Evolutionary conservation across 2,329 filamentous ascomycete species (phyloP).

Genomic region (Helminthosporium solani): DNA sequence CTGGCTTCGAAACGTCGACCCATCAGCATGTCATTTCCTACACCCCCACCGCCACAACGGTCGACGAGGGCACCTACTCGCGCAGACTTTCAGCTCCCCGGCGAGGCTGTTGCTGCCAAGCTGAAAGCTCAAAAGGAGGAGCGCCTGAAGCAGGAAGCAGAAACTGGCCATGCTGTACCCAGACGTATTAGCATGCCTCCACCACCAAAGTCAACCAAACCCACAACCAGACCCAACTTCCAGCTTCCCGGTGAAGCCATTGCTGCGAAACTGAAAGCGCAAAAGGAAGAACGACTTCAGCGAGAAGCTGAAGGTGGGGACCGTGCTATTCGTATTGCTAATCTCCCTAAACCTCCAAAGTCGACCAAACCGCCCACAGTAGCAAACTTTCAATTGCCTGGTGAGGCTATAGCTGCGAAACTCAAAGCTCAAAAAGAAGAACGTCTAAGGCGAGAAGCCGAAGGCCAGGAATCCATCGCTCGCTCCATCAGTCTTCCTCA

Average conservation of each 20-base stretch:
- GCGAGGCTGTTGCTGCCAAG: slow-evolving; percentile 55
- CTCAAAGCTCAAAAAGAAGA: slow-evolving; percentile 37
- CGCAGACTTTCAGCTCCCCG: slow-evolving; percentile 54
- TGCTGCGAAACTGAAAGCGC: slow-evolving; percentile 36
- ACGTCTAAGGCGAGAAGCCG: slow-evolving; percentile 39
- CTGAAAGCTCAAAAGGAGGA: slow-evolving; percentile 54
- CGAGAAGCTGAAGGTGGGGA: slow-evolving; percentile 41
- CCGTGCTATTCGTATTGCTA: slow-evolving; percentile 43
- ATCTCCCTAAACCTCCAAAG: slow-evolving; percentile 49
- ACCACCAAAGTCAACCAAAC: slow-evolving; percentile 53
- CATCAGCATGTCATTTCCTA: slow-evolving; percentile 51
- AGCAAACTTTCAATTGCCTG: slow-evolving; percentile 54
- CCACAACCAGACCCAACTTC: slow-evolving; percentile 53
- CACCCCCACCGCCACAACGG: slow-evolving; percentile 49
- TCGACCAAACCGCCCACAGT: slow-evolving; percentile 54
- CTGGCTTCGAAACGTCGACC: slow-evolving; percentile 49
- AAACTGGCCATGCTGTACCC: slow-evolving; percentile 27
- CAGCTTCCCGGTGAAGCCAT: slow-evolving; percentile 56
- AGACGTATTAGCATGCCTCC: slow-evolving; percentile 51
- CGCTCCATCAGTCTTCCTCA: slow-evolving; percentile 49
- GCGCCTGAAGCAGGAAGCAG: slow-evolving; percentile 47
- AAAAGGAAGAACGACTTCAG: slow-evolving; percentile 38
- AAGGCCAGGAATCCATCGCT: slow-evolving; percentile 18
- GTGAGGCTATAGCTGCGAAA: slow-evolving; percentile 51
- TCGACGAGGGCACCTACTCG: slow-evolving; percentile 53